Evolutionary conservation across 306 rosid genomes (phyloP), one percentile per base, ranked within the genome.

Genomic region (Lagenaria siceraria): DNA sequence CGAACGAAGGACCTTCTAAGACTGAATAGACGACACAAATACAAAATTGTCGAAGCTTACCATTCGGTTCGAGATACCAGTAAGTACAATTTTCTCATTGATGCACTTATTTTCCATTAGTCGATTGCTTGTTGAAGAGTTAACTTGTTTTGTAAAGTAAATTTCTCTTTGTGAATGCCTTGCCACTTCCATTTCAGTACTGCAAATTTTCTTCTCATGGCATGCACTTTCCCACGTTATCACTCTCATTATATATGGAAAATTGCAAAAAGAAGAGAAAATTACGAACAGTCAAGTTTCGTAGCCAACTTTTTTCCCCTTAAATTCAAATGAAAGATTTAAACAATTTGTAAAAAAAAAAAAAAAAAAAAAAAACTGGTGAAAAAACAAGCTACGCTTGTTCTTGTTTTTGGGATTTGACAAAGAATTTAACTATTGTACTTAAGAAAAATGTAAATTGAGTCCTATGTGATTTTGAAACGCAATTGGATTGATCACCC

Each of bases 141-240:
- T 13, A 33, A 51, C 62, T 48, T 31, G 10, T 73, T 73, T 29
- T 73, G 77, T 73, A 73, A 52, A 73, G 77, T 69, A 73, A 73
- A 51, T 18, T 73, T 51, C 77, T 73, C 19, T 73, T 72, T 73
- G 38, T 73, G 62, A 73, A 73, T 31, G 77, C 12, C 46, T 73
- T 52, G 5, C 48, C 62, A 31, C 61, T 31, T 72, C 19, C 24
- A 2, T 10, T 29, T 49, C 76, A 8, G 8, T 48, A 9, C 18
- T 27, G 14, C 17, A 3, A 43, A 46, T 15, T 71, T 27, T 25
- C 38, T 13, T 43, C 58, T 5, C 4, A 35, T 36, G 49, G 17
- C 71, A n/a, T 68, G 31, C 33, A 24, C 40, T 69, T 43, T 22
- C 21, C 3, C 51, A 43, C 8, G 5, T 49, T 46, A 71, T 71